Evolutionary conservation across 306 rosid genomes (phyloP).

Genomic region (Rubus idaeus): DNA sequence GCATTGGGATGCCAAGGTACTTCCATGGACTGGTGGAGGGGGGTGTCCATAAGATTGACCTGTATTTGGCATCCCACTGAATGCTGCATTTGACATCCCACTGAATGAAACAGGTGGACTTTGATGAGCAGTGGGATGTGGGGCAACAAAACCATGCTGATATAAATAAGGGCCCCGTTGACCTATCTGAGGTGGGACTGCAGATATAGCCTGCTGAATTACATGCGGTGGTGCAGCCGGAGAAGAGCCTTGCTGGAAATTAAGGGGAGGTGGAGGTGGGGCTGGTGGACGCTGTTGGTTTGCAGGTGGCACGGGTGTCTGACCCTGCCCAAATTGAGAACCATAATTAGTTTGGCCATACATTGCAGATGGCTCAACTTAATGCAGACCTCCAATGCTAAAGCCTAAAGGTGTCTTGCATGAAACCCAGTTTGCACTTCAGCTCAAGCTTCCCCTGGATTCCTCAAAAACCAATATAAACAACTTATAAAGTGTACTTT

Average conservation of each 20-base stretch:
- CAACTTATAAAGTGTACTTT: background rate
- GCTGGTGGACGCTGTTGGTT: conserved; percentile 49
- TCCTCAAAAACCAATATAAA: background rate
- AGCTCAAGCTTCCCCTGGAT: conserved; percentile 9
- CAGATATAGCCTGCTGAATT: conserved; percentile 28
- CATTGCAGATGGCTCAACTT: conserved; percentile 40
- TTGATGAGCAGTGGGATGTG: no score
- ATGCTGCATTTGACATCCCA: no score
- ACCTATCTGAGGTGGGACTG: conserved; percentile 39
- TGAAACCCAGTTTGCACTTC: conserved; percentile 30
- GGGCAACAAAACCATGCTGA: conserved; percentile 15
- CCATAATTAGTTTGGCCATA: conserved; percentile 64
- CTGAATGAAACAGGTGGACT: no score
- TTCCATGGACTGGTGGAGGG: no score
- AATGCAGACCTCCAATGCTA: conserved; percentile 20
- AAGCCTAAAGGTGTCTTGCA: conserved; percentile 1
- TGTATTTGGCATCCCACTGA: no score
- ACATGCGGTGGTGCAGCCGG: conserved; percentile 24
- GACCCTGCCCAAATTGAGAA: conserved; percentile 44
- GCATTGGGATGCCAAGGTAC: no score
- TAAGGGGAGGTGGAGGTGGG: conserved; percentile 26
- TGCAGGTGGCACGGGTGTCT: conserved; percentile 37
- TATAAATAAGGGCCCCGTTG: conserved; percentile 37
- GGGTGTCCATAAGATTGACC: no score
- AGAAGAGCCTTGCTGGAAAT: conserved; percentile 30